These are phyloP conservation scores for Penicilliopsis zonata DNA, from an alignment of 495 filamentous ascomycete genomes.

Conservation along the genomic window DNA sequence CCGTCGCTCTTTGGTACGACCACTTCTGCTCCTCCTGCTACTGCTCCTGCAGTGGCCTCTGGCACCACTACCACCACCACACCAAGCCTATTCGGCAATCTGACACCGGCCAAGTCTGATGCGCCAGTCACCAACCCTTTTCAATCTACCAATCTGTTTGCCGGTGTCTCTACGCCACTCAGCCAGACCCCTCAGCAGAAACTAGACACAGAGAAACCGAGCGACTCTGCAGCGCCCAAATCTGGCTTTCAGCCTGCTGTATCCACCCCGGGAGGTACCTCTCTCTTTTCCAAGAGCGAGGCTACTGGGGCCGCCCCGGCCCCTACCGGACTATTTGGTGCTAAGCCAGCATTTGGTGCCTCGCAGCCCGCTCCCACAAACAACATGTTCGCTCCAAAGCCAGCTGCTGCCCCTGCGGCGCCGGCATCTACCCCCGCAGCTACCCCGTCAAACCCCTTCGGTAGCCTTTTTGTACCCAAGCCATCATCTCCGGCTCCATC, in stretches of 20 bases:
- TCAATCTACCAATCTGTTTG: conserved; percentile 10
- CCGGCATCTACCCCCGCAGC: conserved; percentile 10
- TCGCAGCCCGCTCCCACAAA: conserved; percentile 7
- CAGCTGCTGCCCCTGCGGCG: conserved; percentile 6
- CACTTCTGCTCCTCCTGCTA: conserved; percentile 5
- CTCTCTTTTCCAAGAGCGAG: conserved; percentile 11
- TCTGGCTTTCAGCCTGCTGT: conserved; percentile 6
- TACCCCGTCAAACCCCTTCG: conserved; percentile 9
- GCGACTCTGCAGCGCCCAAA: conserved; percentile 2
- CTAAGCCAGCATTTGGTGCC: conserved; percentile 6
- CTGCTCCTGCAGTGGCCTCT: conserved; percentile 3
- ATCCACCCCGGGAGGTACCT: conserved; percentile 3
- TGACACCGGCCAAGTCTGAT: conserved; percentile 8
- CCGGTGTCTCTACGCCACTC: conserved; percentile 3
- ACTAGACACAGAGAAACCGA: conserved; percentile 6
- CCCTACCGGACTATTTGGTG: conserved; percentile 6
- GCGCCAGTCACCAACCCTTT: conserved; percentile 13
- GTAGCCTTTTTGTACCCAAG: conserved; percentile 19
- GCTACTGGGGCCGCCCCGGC: conserved; percentile 4
- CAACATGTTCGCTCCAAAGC: conserved; percentile 11
- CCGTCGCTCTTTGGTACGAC: conserved; percentile 13
- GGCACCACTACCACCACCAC: conserved; percentile 7
- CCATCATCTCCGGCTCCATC: background rate
- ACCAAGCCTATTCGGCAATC: conserved; percentile 9
- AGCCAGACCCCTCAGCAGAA: conserved; percentile 6